Evolutionary conservation across 1,284 basidiomycete genomes (phyloP).

Genomic region (Trametes sp.): DNA sequence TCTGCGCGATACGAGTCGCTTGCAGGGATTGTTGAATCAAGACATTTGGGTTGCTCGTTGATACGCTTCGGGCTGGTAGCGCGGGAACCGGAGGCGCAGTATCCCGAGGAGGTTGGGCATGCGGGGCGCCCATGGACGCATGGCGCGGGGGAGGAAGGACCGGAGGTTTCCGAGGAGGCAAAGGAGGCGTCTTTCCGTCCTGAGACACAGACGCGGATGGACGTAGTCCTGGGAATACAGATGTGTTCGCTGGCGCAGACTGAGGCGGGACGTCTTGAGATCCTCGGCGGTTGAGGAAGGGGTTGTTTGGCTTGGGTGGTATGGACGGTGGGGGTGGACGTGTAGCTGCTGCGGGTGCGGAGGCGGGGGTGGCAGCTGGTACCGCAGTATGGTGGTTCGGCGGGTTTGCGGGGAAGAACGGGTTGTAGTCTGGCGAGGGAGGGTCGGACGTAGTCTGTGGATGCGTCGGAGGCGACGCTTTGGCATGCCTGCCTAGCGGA

Average conservation of each 20-base stretch:
- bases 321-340: slow-evolving; percentile 29
- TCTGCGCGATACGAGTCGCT: slow-evolving; percentile 72
- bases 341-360: slow-evolving; percentile 1
- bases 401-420: slow-evolving; percentile 21
- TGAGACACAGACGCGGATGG: slow-evolving; percentile 9
- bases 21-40: slow-evolving; percentile 75
- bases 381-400: slow-evolving; percentile 2
- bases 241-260: slow-evolving; percentile 19
- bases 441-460: slow-evolving; percentile 18
- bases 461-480: neutral
- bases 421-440: slow-evolving; percentile 32
- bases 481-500: slow-evolving; percentile 13
- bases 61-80: slow-evolving; percentile 27
- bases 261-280: slow-evolving; percentile 32
- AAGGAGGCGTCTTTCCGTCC: slow-evolving; percentile 37
- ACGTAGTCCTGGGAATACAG: slow-evolving; percentile 19
- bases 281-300: slow-evolving; percentile 44
- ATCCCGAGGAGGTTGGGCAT: slow-evolving; percentile 18
- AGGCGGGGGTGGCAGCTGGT: slow-evolving; percentile 11
- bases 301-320: slow-evolving; percentile 45
- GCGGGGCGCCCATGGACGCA: slow-evolving; percentile 27
- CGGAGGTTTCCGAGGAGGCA: slow-evolving; percentile 43
- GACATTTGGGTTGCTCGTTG: slow-evolving; percentile 32
- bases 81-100: slow-evolving; percentile 23
- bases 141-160: slow-evolving; percentile 43